Evolutionary conservation across 1,284 basidiomycete species (phyloP).

Genomic region (Ceratobasidium sp.): DNA sequence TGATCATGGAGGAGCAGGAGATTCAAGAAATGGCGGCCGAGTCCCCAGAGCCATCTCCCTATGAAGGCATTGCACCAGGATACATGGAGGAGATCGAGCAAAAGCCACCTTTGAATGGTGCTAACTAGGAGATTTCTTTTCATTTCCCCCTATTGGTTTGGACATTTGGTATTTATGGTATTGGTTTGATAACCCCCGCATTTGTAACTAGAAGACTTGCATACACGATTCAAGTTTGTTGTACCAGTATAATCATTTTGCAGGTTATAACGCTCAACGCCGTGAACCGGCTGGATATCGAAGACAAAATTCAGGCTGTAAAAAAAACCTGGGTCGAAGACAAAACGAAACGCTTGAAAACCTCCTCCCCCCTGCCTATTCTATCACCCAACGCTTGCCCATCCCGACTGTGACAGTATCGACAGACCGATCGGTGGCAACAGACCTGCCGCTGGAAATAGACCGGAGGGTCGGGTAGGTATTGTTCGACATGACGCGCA

Average conservation of each 20-base stretch:
- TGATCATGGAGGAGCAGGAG: constrained; percentile 71
- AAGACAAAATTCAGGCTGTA: constrained; percentile 11
- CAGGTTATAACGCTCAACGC: constrained; percentile 7
- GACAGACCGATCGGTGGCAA: constrained; percentile 39
- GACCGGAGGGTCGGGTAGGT: constrained; percentile 24
- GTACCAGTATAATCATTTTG: constrained; percentile 39
- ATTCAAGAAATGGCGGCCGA: constrained; percentile 50
- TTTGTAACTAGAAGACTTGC: constrained; percentile 42
- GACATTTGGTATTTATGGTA: constrained; percentile 16
- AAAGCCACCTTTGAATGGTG: constrained; percentile 14
- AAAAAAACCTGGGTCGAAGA: constrained; percentile 9
- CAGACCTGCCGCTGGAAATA: constrained; percentile 44
- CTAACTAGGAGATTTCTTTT: not conserved
- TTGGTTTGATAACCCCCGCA: constrained; percentile 16
- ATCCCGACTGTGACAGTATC: constrained; percentile 24
- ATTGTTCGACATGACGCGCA: constrained; percentile 18
- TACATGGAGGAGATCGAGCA: constrained; percentile 26
- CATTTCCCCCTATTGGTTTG: not conserved
- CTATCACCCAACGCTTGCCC: constrained; percentile 52
- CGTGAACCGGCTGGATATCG: not conserved
- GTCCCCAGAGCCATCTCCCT: constrained; percentile 41
- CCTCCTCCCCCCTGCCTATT: constrained; percentile 44
- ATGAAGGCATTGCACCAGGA: constrained; percentile 22
- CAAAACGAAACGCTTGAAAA: constrained; percentile 11
- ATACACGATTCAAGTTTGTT: constrained; percentile 41